These are phyloP conservation scores for Capillidium rhysosporum DNA, from an alignment of 371 early-diverging fungal species.

Conservation along the genomic window DNA sequence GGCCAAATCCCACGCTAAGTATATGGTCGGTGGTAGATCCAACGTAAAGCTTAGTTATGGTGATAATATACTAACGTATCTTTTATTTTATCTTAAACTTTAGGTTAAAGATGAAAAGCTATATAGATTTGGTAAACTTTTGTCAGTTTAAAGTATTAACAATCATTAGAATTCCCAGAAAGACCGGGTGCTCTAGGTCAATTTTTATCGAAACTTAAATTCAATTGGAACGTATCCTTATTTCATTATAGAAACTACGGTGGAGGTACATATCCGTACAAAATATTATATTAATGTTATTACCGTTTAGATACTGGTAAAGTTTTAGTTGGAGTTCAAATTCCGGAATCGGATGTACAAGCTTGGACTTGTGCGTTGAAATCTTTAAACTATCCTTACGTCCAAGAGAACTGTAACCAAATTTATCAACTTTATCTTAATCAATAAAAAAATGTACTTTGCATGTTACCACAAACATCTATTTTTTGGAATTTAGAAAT, in stretches of 20 bases:
- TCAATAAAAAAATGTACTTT: no score
- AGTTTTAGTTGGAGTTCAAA: slow-evolving; percentile 83
- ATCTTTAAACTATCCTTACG: slow-evolving; percentile 55
- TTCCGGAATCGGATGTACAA: slow-evolving; percentile 35
- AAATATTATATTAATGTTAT: neutral
- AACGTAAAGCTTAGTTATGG: neutral
- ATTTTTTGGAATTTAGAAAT: no score
- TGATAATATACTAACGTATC: no score
- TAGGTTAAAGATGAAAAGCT: slow-evolving; percentile 64
- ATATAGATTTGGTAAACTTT: slow-evolving; percentile 49
- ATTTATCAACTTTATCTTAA: slow-evolving; percentile 42
- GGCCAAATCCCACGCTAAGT: slow-evolving; percentile 85
- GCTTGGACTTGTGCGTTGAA: slow-evolving; percentile 46
- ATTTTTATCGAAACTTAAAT: slow-evolving; percentile 54
- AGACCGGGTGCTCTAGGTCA: slow-evolving; percentile 75
- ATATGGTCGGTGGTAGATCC: slow-evolving; percentile 67
- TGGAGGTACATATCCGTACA: slow-evolving; percentile 27
- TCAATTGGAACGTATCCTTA: slow-evolving; percentile 76
- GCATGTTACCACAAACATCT: no score
- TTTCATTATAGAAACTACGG: slow-evolving; percentile 94
- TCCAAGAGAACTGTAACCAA: slow-evolving; percentile 78
- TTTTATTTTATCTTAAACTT: slow-evolving; percentile 7
- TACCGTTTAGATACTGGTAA: slow-evolving; percentile 55
- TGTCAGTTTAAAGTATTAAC: neutral
- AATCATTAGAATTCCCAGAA: slow-evolving; percentile 62